Base-by-base conservation (phyloP, 306 rosid genomes). In the Bauhinia variegata region DNA sequence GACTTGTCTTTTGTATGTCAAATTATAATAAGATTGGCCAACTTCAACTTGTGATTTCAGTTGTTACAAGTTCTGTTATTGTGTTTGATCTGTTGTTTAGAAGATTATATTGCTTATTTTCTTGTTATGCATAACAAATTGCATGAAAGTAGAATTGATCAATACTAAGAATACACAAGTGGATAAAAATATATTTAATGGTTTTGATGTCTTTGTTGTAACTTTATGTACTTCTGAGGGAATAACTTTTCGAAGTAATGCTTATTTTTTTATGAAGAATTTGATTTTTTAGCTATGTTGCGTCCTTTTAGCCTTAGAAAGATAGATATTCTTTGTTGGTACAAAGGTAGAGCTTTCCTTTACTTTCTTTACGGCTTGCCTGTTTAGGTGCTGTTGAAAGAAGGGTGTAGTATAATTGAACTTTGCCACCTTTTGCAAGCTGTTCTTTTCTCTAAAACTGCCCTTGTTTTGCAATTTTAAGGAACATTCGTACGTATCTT, bases 311-410 rank as follows among this genome's bases (percentile, higher is more conserved):
- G 4, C 11, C 14, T 43, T 43, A 43, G 6, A 43, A 4, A 43
- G 46, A 2, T 5, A 71, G 60, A 38, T 42, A 7, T 61, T 61
- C 8, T 41, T 60, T 18, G 42, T 38, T 72, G 15, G 57, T 51
- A 52, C 34, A 51, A 51, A 50, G 6, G 16, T n/a, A 44, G 57
- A 44, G 52, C 49, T 23, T 23, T 76, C 41, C 67, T 47, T 51
- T 58, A 66, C 16, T 19, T 59, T 58, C 63, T 59, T 44, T 38
- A 9, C 28, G 70, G 41, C 7, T 41, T 14, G 12, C 8, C 53
- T 14, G 14, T 15, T 33, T 31, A 57, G 31, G 28, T 50, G 47
- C 17, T 0, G 31, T 37, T 51, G 37, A n/a, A 65, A 10, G 6
- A 38, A 59, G 7, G 13, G 30, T 48, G 37, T 42, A 55, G 44